Percentiles rank a stretch among this genome's conserved stretches.
Conservation (phyloP, 2,329 filamentous ascomycete genomes). For the Xenoacremonium recifei region DNA sequence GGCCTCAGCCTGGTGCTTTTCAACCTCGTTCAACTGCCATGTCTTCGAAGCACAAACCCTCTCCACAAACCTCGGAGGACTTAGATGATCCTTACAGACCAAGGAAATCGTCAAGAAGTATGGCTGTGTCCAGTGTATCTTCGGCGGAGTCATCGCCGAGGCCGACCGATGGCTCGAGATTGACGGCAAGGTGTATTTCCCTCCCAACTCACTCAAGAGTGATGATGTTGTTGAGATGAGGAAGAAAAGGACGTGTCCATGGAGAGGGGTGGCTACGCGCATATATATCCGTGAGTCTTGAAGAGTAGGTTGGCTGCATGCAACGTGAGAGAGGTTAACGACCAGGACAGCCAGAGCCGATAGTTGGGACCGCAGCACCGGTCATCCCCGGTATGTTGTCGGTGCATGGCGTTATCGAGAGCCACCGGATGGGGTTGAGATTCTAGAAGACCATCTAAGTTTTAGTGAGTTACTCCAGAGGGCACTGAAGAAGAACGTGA, state of each 20-base stretch:
- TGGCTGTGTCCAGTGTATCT: not conserved
- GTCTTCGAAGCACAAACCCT: not conserved
- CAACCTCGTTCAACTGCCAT: too few relatives aligned
- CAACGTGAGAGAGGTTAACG: not conserved
- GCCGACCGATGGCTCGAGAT: not conserved
- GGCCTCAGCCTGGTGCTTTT: too few relatives aligned
- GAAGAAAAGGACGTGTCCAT: too few relatives aligned
- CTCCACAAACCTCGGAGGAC: not conserved
- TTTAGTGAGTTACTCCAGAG: not conserved
- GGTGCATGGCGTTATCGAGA: not conserved
- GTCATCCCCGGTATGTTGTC: not conserved
- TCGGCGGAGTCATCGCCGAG: not conserved
- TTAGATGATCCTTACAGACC: not conserved
- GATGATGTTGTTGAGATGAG: not conserved
- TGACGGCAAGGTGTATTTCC: not conserved
- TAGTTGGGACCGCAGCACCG: not conserved
- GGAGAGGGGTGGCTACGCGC: too few relatives aligned
- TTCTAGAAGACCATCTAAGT: not conserved
- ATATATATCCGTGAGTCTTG: too few relatives aligned
- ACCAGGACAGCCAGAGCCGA: not conserved
- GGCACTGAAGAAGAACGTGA: too few relatives aligned
- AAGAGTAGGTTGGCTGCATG: not conserved
- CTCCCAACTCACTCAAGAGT: not conserved
- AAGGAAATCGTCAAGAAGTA: not conserved
- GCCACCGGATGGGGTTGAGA: not conserved